These are phyloP conservation scores for Sporothrix mexicana DNA, from an alignment of 2,329 filamentous ascomycete genomes.

Conservation along the genomic window DNA sequence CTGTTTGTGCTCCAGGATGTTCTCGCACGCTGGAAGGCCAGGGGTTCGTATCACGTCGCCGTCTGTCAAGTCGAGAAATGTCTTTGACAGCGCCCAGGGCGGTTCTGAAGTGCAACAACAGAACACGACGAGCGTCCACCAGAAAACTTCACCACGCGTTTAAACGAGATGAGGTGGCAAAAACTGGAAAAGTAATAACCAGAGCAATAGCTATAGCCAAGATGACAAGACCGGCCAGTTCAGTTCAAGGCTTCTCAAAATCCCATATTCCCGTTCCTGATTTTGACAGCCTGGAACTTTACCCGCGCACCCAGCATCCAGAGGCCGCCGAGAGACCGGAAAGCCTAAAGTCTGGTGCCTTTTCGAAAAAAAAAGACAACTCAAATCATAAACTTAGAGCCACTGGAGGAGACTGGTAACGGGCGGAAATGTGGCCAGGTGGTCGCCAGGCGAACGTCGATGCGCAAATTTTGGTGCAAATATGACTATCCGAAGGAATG, in stretches of 20 bases:
- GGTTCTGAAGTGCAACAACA: not conserved
- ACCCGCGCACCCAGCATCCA: not conserved
- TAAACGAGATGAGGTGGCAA: conserved; percentile 2
- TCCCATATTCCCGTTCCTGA: not conserved
- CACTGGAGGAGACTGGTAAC: too few relatives aligned
- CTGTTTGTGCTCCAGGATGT: not conserved
- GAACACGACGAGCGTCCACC: too few relatives aligned
- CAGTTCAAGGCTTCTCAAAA: not conserved
- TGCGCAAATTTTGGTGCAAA: not conserved
- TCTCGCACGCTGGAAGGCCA: not conserved
- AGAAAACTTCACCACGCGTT: not conserved
- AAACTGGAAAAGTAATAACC: not conserved
- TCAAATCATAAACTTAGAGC: too few relatives aligned
- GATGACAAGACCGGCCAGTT: not conserved
- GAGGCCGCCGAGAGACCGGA: conserved; percentile 4
- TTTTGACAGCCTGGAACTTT: conserved; percentile 4
- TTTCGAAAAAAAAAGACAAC: not conserved
- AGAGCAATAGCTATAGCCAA: not conserved
- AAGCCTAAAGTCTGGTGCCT: conserved; percentile 14
- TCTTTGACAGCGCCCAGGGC: not conserved
- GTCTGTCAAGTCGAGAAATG: not conserved
- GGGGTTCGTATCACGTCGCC: not conserved
- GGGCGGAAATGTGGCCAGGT: not conserved
- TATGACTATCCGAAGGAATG: not conserved
- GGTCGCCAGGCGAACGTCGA: not conserved